Percentiles rank a stretch among this genome's conserved stretches.
Conservation (phyloP, 768 basidiomycete species). For the Chiua virens region DNA sequence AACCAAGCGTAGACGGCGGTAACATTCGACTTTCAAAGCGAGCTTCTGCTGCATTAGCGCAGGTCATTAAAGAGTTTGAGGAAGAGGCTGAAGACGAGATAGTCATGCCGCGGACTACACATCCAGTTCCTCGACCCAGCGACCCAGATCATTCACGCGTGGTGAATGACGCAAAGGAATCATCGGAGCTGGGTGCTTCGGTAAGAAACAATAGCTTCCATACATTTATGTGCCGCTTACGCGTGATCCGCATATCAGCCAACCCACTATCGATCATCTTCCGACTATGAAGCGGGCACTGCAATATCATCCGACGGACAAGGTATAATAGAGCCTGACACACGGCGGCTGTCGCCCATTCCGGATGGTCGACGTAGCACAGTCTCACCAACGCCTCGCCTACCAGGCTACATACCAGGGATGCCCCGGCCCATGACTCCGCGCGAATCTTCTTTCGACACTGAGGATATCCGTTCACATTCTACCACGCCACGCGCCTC, state of each 20-base stretch:
- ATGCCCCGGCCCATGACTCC: conserved; percentile 93
- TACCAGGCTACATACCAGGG: conserved; percentile 86
- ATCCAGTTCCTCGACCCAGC: conserved; percentile 41
- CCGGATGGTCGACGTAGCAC: conserved; percentile 52
- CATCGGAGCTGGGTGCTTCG: conserved; percentile 17
- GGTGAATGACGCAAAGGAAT: conserved; percentile 18
- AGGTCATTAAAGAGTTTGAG: conserved; percentile 77
- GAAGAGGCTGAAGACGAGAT: conserved; percentile 75
- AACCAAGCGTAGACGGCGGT: conserved; percentile 13
- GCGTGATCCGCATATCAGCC: conserved; percentile 12
- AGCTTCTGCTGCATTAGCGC: conserved; percentile 72
- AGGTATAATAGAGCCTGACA: conserved; percentile 45
- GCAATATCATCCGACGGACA: conserved; percentile 70
- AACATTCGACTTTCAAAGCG: conserved; percentile 41
- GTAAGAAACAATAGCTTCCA: conserved; percentile 20
- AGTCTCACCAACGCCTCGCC: conserved; percentile 48
- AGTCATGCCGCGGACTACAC: conserved; percentile 63
- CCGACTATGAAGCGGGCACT: conserved; percentile 60
- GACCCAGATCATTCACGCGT: conserved; percentile 27
- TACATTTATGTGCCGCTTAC: conserved; percentile 20
- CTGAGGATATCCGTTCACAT: conserved; percentile 72
- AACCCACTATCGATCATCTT: conserved; percentile 35
- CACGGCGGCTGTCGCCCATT: conserved; percentile 58
- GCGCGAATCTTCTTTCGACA: conserved; percentile 61
- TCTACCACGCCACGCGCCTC: conserved; percentile 76